A percentile compares a stretch with the other conserved stretches of the same genome.
phyloP scores from a whole-genome alignment of 352 stramenopile genomes.

The Phytophthora pluvialis region DNA sequence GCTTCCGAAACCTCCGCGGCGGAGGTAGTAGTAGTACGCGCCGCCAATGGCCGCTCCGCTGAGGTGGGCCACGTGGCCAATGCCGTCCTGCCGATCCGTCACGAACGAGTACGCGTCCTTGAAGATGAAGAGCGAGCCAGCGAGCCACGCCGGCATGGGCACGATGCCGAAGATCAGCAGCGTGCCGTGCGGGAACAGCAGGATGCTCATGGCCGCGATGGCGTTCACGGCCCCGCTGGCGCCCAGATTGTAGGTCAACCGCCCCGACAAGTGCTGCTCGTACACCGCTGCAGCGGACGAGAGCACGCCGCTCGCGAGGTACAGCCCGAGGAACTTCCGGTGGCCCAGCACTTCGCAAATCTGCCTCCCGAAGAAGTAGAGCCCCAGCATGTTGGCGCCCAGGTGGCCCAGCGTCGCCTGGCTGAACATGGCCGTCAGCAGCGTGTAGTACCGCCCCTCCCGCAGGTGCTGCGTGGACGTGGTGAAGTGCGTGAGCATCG shows the following conservation, averaged over 20 bases:
- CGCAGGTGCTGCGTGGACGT: conserved; percentile 72
- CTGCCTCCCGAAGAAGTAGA: conserved; percentile 80
- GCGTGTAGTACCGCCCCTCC: conserved; percentile 73
- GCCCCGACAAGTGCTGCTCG: conserved; percentile 57
- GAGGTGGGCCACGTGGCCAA: conserved; percentile 80
- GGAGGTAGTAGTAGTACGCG: conserved; percentile 70
- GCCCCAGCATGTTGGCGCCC: conserved; percentile 73
- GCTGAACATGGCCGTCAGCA: conserved; percentile 79
- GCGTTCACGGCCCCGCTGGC: conserved; percentile 82
- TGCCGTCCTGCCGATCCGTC: conserved; percentile 55
- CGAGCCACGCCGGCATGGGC: conserved; percentile 77
- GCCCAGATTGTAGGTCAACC: conserved; percentile 63
- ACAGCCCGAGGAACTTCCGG: conserved; percentile 74
- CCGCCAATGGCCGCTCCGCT: conserved; percentile 66
- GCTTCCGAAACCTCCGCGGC: conserved; percentile 33
- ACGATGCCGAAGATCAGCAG: conserved; percentile 81
- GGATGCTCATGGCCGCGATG: conserved; percentile 75
- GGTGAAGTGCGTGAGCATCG: conserved; percentile 81
- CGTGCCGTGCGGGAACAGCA: conserved; percentile 74
- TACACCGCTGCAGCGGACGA: conserved; percentile 67
- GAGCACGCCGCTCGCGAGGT: conserved; percentile 73
- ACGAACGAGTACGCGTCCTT: conserved; percentile 74
- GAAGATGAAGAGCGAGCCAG: conserved; percentile 73
- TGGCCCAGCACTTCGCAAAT: conserved; percentile 72
- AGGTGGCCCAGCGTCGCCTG: conserved; percentile 65